A percentile compares a stretch with the other conserved stretches of the same genome.
These are phyloP conservation scores for Colletotrichum sansevieriae DNA, from an alignment of 2,329 filamentous ascomycete genomes.

Conservation along the genomic window DNA sequence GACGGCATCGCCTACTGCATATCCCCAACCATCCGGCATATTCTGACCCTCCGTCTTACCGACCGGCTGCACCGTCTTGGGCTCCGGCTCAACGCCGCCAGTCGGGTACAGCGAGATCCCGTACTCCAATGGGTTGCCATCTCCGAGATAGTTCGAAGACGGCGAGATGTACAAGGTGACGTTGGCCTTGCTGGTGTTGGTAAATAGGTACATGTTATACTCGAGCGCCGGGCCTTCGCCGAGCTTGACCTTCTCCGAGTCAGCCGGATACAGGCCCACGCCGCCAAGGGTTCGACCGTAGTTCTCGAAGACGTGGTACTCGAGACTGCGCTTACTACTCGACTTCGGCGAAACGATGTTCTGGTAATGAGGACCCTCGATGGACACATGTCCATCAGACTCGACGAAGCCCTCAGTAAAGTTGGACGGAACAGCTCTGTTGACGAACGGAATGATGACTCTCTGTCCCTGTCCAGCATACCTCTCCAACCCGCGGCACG, in stretches of 20 bases:
- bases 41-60: conserved; percentile 55
- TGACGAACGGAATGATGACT: conserved; percentile 68
- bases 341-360: conserved; percentile 51
- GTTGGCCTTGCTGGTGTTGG: conserved; percentile 58
- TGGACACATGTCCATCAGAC: conserved; percentile 68
- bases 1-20: conserved; percentile 58
- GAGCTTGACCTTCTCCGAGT: conserved; percentile 62
- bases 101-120: conserved; percentile 61
- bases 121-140: conserved; percentile 64
- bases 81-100: conserved; percentile 47
- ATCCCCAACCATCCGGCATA: conserved; percentile 58
- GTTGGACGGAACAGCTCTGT: conserved; percentile 60
- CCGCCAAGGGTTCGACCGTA: conserved; percentile 71
- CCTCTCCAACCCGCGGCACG: conserved; percentile 58
- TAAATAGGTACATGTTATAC: conserved; percentile 74
- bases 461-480: conserved; percentile 57
- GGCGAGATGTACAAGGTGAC: conserved; percentile 65
- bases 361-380: conserved; percentile 67
- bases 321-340: conserved; percentile 33
- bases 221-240: conserved; percentile 67
- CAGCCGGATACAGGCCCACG: conserved; percentile 67
- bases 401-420: conserved; percentile 74
- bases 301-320: conserved; percentile 65
- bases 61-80: conserved; percentile 56
- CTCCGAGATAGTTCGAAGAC: conserved; percentile 65